Evolutionary conservation across 306 rosid species (phyloP).

Genomic region (Cotoneaster glaucophyllus): DNA sequence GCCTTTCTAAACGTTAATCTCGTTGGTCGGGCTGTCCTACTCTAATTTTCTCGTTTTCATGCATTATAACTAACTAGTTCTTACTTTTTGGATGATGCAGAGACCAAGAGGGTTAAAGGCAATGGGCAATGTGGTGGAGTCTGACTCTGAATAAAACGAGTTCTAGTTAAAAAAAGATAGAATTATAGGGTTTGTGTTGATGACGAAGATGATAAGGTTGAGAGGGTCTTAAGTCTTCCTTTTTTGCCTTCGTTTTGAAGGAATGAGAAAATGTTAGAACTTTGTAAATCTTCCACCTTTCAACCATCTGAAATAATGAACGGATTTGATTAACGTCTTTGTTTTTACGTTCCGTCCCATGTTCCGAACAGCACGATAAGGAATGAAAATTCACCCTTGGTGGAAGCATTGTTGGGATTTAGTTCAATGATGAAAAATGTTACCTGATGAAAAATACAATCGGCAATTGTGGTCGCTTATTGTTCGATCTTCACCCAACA

Average conservation of each 20-base stretch:
- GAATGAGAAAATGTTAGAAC: slow-evolving; percentile 27
- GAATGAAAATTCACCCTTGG: neutral
- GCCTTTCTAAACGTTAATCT: neutral
- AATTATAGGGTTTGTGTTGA: slow-evolving; percentile 17
- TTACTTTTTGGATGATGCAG: slow-evolving; percentile 30
- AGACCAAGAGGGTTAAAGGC: slow-evolving; percentile 93
- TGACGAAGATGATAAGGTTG: neutral
- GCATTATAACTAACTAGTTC: too few species aligned
- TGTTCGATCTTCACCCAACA: too few species aligned
- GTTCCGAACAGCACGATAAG: neutral
- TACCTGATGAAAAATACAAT: too few species aligned
- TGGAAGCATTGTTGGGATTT: neutral
- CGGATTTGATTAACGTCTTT: slow-evolving; percentile 7
- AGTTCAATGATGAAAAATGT: neutral
- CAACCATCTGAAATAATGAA: slow-evolving; percentile 13
- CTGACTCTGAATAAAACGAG: slow-evolving; percentile 54
- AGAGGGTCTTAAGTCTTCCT: neutral
- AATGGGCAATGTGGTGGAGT: slow-evolving; percentile 85
- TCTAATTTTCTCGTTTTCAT: neutral
- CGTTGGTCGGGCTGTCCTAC: neutral
- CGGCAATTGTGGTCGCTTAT: too few species aligned
- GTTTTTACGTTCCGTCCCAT: neutral
- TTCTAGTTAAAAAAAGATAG: neutral
- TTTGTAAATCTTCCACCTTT: slow-evolving; percentile 21
- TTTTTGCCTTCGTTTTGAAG: neutral